Evolutionary conservation across 2,329 filamentous ascomycete genomes (phyloP).

Genomic region (Arthrobotrys pseudoclavata): DNA sequence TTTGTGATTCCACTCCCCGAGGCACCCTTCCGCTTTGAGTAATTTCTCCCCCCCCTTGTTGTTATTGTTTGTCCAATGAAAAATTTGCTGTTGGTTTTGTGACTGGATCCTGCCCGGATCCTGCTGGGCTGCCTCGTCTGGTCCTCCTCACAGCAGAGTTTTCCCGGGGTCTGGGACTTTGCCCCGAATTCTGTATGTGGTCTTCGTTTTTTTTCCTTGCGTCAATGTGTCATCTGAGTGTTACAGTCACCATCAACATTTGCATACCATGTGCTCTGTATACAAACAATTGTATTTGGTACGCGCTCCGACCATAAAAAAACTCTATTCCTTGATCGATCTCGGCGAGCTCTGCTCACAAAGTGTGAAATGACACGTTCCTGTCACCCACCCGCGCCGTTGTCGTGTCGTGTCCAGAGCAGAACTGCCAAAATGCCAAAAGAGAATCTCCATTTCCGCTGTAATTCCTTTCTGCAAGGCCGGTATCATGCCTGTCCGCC

Average conservation of each 20-base stretch:
- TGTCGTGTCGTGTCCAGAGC: background rate
- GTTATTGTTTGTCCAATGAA: constrained; percentile 36
- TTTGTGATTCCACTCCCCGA: constrained; percentile 18
- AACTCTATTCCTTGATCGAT: background rate
- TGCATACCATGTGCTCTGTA: background rate
- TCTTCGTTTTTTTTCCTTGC: background rate
- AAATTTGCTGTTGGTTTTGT: constrained; percentile 30
- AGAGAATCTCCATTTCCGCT: constrained; percentile 5
- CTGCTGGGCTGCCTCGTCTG: constrained; percentile 35
- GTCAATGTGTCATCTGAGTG: constrained; percentile 33
- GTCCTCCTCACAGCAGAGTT: constrained; percentile 22
- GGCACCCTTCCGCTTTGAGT: constrained; percentile 28
- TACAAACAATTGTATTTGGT: background rate
- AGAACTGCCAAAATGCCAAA: background rate
- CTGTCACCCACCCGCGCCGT: constrained; percentile 19
- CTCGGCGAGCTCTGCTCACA: constrained; percentile 1
- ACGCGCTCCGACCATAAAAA: background rate
- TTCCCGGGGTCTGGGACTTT: constrained; percentile 13
- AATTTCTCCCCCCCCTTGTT: constrained; percentile 43
- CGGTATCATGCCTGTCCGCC: background rate
- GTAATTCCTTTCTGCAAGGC: background rate
- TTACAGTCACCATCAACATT: constrained; percentile 6
- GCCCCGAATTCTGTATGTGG: background rate
- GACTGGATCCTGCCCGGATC: constrained; percentile 50
- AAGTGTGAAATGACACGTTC: constrained; percentile 25